phyloP scores from a whole-genome alignment of 805 yeast species.

The Brettanomyces custersianus region DNA sequence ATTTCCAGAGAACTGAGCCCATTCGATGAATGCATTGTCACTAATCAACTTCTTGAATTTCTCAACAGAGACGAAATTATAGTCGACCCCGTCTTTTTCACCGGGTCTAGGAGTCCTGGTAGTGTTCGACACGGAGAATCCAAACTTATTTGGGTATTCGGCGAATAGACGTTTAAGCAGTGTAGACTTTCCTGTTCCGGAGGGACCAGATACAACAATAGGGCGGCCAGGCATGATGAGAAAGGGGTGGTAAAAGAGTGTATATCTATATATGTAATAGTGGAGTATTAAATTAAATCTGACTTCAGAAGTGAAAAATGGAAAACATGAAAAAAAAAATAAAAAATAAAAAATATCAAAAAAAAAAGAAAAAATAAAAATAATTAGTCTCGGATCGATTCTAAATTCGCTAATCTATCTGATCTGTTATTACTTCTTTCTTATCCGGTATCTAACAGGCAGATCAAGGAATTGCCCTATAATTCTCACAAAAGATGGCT shows the following conservation, averaged over 20 bases:
- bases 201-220: conserved; percentile 93
- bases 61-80: conserved; percentile 77
- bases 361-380: neutral
- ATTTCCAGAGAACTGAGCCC: conserved; percentile 98
- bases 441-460: no score
- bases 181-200: conserved; percentile 95
- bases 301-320: neutral
- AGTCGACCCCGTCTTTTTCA: conserved; percentile 82
- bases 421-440: no score
- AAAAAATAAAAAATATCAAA: neutral
- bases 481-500: no score
- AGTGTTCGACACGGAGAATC: conserved; percentile 90
- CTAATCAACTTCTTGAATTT: conserved; percentile 70
- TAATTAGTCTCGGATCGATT: no score
- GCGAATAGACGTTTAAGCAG: conserved; percentile 80
- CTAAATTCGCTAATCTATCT: no score
- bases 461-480: no score
- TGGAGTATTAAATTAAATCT: neutral
- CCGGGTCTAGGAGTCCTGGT: conserved; percentile 90
- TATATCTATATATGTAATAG: neutral
- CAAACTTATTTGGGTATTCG: conserved; percentile 84
- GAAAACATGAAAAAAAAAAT: neutral
- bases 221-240: conserved; percentile 44
- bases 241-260: neutral
- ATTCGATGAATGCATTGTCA: conserved; percentile 77